These are phyloP conservation scores for Coccinonectria pachysandricola DNA, from an alignment of 2,329 filamentous ascomycete species.

Conservation along the genomic window DNA sequence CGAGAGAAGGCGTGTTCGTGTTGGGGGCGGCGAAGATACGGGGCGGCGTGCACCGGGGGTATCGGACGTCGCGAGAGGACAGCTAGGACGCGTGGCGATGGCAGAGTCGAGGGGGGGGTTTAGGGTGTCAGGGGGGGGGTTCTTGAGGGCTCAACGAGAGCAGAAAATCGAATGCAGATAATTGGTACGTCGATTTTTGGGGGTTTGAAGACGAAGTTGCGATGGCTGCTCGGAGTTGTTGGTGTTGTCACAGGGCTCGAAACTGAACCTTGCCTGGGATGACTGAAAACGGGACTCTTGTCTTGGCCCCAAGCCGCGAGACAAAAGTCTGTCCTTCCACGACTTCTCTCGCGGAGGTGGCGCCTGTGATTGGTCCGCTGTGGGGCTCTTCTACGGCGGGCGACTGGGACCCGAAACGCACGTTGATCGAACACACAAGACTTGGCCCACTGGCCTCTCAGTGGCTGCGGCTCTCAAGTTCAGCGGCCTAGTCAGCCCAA, in stretches of 20 bases:
- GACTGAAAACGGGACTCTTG: constrained; percentile 15
- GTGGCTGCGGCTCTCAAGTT: too few species aligned
- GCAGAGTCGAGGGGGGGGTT: constrained; percentile 7
- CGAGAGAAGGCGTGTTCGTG: constrained; percentile 2
- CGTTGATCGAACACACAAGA: too few species aligned
- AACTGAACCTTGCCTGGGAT: constrained; percentile 16
- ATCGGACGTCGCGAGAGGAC: constrained; percentile 6
- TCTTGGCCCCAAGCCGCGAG: constrained; percentile 12
- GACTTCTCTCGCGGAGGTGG: constrained; percentile 3
- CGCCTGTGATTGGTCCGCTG: constrained; percentile 14
- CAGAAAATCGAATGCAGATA: constrained; percentile 8
- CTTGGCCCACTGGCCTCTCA: too few species aligned
- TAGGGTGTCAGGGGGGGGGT: too few species aligned
- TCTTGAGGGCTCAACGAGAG: constrained; percentile 2
- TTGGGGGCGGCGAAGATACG: constrained; percentile 2
- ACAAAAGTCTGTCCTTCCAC: constrained; percentile 12
- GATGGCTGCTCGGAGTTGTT: constrained; percentile 6
- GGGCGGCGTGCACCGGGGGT: constrained; percentile 6
- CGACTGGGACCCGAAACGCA: constrained; percentile 7
- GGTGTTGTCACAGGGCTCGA: constrained; percentile 4
- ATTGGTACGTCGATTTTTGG: too few species aligned
- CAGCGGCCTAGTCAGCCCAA: too few species aligned
- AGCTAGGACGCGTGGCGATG: constrained; percentile 6
- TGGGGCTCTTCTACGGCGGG: constrained; percentile 9
- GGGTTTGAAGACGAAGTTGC: constrained; percentile 10